phyloP scores from a whole-genome alignment of 345 rosid genomes.

The Citrus australasica region DNA sequence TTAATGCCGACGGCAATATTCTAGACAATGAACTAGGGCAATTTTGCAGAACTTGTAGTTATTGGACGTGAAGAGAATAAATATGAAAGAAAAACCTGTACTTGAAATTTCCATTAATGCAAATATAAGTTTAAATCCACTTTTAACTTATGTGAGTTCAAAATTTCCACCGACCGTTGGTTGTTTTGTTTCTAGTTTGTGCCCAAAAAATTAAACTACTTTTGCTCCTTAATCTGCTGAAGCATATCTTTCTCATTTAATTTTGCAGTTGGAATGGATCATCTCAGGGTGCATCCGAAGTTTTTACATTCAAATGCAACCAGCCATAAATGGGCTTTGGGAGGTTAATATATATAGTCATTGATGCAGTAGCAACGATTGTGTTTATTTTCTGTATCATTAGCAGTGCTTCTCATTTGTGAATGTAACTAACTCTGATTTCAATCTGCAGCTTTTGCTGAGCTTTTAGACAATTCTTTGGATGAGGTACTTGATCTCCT shows the following conservation, averaged over 20 bases:
- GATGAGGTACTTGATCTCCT: slow-evolving; percentile 57
- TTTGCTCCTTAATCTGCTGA: neutral
- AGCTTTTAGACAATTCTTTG: slow-evolving; percentile 77
- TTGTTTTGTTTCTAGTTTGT: neutral
- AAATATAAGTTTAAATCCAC: neutral
- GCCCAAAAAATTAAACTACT: neutral
- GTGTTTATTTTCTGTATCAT: neutral
- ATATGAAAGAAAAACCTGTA: neutral
- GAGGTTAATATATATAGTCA: slow-evolving; percentile 41
- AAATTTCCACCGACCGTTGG: neutral
- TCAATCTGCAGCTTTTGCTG: slow-evolving; percentile 61
- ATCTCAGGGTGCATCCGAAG: slow-evolving; percentile 85
- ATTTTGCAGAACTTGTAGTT: neutral
- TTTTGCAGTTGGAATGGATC: slow-evolving; percentile 53
- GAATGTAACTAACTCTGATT: neutral
- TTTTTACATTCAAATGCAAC: slow-evolving; percentile 93
- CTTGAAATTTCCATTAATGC: no score
- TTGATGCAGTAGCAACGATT: neutral
- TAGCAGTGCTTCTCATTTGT: neutral
- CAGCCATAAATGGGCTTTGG: slow-evolving; percentile 94
- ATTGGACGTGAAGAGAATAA: neutral
- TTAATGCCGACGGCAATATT: neutral
- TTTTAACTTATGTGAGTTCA: neutral
- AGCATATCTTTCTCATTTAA: neutral
- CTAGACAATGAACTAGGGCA: no score